A percentile compares a stretch with the other conserved stretches of the same genome.
These are phyloP conservation scores for Colletotrichum aenigma DNA, from an alignment of 2,329 filamentous ascomycete species.

Conservation along the genomic window DNA sequence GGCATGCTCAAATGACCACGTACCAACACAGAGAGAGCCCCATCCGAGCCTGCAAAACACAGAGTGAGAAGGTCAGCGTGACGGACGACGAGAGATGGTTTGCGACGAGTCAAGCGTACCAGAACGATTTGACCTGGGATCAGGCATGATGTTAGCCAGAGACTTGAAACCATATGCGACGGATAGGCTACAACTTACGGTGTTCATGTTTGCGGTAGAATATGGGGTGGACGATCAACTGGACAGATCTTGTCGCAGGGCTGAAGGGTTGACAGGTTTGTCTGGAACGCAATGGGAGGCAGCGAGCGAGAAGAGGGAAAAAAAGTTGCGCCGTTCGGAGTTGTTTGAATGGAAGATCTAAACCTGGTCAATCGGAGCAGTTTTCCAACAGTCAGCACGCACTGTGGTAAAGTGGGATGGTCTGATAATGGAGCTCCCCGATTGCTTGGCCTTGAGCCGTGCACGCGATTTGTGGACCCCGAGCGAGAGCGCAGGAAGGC, in stretches of 20 bases:
- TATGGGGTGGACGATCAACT: not conserved
- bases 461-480: slow-evolving; percentile 3
- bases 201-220: slow-evolving; percentile 53
- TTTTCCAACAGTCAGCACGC: not conserved
- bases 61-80: slow-evolving; percentile 13
- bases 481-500: not conserved
- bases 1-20: slow-evolving; percentile 28
- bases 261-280: not conserved
- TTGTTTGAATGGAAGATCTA: not conserved
- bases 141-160: slow-evolving; percentile 17
- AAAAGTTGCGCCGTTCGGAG: not conserved
- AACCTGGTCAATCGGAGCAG: slow-evolving; percentile 9
- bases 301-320: not conserved
- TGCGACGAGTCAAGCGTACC: slow-evolving; percentile 46
- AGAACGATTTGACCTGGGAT: slow-evolving; percentile 67
- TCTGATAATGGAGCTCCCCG: slow-evolving; percentile 18
- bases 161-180: slow-evolving; percentile 20
- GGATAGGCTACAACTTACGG: slow-evolving; percentile 42
- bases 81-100: not conserved
- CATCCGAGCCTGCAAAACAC: slow-evolving; percentile 75
- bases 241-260: not conserved
- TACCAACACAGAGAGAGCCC: slow-evolving; percentile 87
- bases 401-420: slow-evolving; percentile 21
- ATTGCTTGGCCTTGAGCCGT: slow-evolving; percentile 10
- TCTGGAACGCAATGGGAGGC: not conserved